Evolutionary conservation across 345 rosid genomes (phyloP), one percentile per base, ranked within the genome.

Genomic region (Psidium guajava): DNA sequence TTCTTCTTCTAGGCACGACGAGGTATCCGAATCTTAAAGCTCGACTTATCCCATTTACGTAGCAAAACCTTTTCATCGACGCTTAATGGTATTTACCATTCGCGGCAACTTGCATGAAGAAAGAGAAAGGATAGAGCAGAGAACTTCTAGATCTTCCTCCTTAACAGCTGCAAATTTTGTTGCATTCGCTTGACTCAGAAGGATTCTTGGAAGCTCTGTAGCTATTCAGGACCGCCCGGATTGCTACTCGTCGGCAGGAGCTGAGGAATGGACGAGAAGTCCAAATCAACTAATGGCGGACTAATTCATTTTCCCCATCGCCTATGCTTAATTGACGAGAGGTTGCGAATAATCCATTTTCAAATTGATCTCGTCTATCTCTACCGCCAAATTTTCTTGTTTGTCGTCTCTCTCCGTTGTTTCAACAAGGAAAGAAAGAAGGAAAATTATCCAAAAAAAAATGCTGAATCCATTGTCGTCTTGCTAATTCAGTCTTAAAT

Each of bases 221-320:
- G 77, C 22, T 69, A 32, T 69, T 36, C 24, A 0, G 47, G 18
- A 69, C 42, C 22, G 0, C 44, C 8, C 77, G 47, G 24, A 32
- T 8, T 20, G 77, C 47, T 64, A 8, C 77, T 64, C 32, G 77
- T 44, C 77, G 9, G 44, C 8, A 8, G 77, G 77, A 69, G 44
- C 77, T 16, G 11, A 3, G 77, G 77, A 64, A 32, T 64, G 44
- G 47, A 32, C 1, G 0, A 0, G 0, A 0, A 69, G 24, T 18
- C 80, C 47, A 69, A 69, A 69, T 36, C 80, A 36, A 36, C 80
- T 18, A 36, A 69, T 69, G 0, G 21, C 4, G 36, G 20, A 36
- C 47, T 4, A 69, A 18, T 8, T 64, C 44, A 32, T 16, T 64
- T 64, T 20, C 75, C 44, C 75, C 22, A 0, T 32, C 77, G 24